These are phyloP conservation scores for Scheffersomyces stipitis DNA, from an alignment of 805 yeast genomes.

Conservation along the genomic window DNA sequence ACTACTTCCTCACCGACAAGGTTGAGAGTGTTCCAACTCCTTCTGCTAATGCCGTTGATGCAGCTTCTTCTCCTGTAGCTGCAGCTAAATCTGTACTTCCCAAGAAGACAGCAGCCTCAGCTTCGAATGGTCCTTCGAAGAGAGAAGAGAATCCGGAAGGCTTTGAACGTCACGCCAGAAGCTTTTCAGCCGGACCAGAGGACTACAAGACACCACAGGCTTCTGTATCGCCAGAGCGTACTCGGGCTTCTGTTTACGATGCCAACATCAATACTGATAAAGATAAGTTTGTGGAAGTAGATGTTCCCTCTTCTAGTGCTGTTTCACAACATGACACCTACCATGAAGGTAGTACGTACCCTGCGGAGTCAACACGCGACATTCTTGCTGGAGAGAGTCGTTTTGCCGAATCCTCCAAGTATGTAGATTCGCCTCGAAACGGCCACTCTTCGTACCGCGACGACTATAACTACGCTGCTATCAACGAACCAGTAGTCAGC, in stretches of 20 bases:
- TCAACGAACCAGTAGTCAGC: neutral
- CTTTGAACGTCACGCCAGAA: slow-evolving; percentile 31
- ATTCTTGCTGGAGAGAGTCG: neutral
- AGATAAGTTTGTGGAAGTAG: slow-evolving; percentile 31
- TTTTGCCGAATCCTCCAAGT: neutral
- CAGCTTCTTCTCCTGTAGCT: slow-evolving; percentile 4
- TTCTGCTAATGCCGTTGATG: neutral
- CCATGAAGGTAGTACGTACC: slow-evolving; percentile 10
- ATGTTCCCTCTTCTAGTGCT: slow-evolving; percentile 24
- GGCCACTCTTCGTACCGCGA: slow-evolving; percentile 16
- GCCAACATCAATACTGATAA: slow-evolving; percentile 4
- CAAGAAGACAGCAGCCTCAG: slow-evolving; percentile 18
- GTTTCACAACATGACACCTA: slow-evolving; percentile 14
- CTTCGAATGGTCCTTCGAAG: slow-evolving; percentile 16
- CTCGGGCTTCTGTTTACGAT: slow-evolving; percentile 2
- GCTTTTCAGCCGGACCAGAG: slow-evolving; percentile 34
- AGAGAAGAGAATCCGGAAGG: slow-evolving; percentile 13
- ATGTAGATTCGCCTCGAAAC: slow-evolving; percentile 8
- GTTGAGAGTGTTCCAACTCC: slow-evolving; percentile 1
- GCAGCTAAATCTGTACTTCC: slow-evolving; percentile 18
- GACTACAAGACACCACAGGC: slow-evolving; percentile 25
- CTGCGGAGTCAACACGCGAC: neutral
- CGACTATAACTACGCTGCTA: slow-evolving; percentile 32
- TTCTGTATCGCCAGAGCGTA: slow-evolving; percentile 13
- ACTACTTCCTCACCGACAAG: slow-evolving; percentile 21